Evolutionary conservation across 2,329 filamentous ascomycete genomes (phyloP).

Genomic region (Colletotrichum horii): DNA sequence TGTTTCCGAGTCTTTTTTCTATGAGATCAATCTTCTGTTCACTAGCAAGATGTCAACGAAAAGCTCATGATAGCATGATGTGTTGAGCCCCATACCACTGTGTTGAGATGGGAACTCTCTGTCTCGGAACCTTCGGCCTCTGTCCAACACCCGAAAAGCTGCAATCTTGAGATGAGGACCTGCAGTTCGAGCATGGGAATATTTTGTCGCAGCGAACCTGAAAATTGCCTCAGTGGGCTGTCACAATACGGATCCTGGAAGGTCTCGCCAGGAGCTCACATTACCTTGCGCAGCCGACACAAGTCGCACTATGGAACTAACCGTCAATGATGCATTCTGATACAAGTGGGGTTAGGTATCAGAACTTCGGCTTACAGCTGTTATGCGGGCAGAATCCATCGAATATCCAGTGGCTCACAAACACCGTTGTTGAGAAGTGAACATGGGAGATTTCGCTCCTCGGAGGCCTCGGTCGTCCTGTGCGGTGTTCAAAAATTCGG

Average conservation of each 20-base stretch:
- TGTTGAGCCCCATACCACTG: background rate
- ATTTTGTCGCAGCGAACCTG: constrained; percentile 3
- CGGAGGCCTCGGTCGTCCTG: background rate
- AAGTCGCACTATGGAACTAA: background rate
- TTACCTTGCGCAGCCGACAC: background rate
- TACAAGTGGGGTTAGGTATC: background rate
- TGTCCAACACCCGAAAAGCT: background rate
- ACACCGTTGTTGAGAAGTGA: fast-evolving
- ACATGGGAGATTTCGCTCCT: background rate
- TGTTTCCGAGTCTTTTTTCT: background rate
- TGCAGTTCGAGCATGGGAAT: background rate
- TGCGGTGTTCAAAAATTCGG: background rate
- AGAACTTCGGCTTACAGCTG: background rate
- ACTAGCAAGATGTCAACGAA: background rate
- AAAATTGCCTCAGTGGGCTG: background rate
- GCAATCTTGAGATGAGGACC: background rate
- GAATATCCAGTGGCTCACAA: background rate
- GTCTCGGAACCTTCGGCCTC: constrained; percentile 1
- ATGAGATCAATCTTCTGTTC: background rate
- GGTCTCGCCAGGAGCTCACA: background rate
- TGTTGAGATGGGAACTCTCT: background rate
- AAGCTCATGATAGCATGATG: background rate
- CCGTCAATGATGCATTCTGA: background rate
- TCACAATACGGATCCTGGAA: background rate
- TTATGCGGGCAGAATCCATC: background rate